Conservation (phyloP, 345 rosid genomes). For the Sonneratia caseolaris region DNA sequence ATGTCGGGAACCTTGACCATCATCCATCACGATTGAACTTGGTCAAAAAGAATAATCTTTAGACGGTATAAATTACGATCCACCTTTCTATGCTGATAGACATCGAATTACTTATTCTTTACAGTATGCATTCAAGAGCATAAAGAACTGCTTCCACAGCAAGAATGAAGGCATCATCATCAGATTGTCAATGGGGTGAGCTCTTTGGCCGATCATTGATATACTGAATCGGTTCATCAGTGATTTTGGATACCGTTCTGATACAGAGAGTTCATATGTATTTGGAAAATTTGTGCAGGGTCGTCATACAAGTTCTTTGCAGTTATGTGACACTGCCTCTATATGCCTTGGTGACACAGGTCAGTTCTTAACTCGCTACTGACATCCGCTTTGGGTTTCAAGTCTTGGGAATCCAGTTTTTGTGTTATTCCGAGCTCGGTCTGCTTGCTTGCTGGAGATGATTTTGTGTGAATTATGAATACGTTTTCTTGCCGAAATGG, state of each 20-base stretch:
- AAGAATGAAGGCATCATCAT: constrained; percentile 39
- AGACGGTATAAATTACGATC: not conserved
- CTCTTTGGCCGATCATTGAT: not conserved
- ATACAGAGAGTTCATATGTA: constrained; percentile 1
- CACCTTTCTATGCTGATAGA: not conserved
- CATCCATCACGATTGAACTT: not conserved
- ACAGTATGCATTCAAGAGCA: constrained; percentile 65
- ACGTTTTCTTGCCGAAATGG: not conserved
- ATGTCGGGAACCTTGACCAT: not conserved
- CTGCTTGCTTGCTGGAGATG: not conserved
- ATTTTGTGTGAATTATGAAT: not conserved
- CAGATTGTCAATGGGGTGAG: constrained; percentile 80
- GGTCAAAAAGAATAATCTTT: not conserved
- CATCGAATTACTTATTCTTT: not conserved
- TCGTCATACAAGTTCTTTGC: constrained; percentile 66
- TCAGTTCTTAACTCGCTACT: constrained; percentile 9
- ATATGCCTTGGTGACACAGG: constrained; percentile 96
- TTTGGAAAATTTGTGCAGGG: constrained; percentile 34
- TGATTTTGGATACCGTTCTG: not conserved
- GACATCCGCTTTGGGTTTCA: not conserved
- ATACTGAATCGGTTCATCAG: constrained; percentile 4
- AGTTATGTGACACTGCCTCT: constrained; percentile 93
- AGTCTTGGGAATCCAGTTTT: not conserved
- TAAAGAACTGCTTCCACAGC: constrained; percentile 41
- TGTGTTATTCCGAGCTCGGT: not conserved